phyloP scores from a whole-genome alignment of 2,329 filamentous ascomycete species.

The Hypoxylon sp. region DNA sequence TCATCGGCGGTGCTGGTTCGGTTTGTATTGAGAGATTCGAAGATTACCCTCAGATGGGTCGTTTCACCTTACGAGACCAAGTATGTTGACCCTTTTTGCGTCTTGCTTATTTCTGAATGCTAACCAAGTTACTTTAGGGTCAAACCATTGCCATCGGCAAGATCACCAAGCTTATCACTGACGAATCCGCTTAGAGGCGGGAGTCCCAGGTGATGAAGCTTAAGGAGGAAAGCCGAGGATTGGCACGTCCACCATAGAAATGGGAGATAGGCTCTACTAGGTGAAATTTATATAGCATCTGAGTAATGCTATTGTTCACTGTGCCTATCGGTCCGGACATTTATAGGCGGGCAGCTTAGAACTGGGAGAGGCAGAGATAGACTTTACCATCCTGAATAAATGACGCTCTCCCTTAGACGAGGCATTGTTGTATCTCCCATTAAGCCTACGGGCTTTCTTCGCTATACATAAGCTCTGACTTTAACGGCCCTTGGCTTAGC shows the following conservation, averaged over 20 bases:
- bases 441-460: not conserved
- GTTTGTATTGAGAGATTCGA: conserved; percentile 97
- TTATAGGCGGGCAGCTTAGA: conserved; percentile 14
- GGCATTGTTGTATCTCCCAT: not conserved
- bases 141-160: conserved; percentile 99
- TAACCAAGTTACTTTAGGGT: conserved; percentile 70
- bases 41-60: conserved; percentile 93
- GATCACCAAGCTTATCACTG: conserved; percentile 86
- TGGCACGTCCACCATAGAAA: not conserved
- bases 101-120: conserved; percentile 35
- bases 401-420: conserved; percentile 21
- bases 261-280: conserved; percentile 3
- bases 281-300: conserved; percentile 6
- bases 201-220: conserved; percentile 3
- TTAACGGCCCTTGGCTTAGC: not conserved
- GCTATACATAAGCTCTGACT: not conserved
- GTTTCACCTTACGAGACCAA: conserved; percentile 91
- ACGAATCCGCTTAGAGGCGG: conserved; percentile 52
- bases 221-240: conserved; percentile 10
- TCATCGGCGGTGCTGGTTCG: conserved; percentile 85
- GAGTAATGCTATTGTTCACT: conserved; percentile 4
- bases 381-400: conserved; percentile 33
- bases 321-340: not conserved
- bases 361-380: conserved; percentile 25
- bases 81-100: conserved; percentile 62